These are phyloP conservation scores for Balamuthia mandrillaris DNA, from an alignment of 208 protist species.

Conservation along the genomic window DNA sequence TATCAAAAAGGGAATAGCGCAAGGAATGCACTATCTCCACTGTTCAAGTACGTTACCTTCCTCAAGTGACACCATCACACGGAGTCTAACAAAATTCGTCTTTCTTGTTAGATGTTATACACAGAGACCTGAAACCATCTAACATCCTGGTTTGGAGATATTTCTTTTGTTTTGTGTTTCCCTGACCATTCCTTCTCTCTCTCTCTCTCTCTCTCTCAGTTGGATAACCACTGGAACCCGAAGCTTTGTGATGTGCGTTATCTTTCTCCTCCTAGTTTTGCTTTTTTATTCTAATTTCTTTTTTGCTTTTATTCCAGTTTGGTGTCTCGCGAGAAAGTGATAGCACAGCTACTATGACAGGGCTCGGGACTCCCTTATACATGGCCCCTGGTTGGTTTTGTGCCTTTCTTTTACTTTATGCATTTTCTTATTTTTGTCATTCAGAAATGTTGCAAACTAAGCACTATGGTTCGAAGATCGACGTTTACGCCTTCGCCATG, in stretches of 20 bases:
- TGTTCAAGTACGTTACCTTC: background rate
- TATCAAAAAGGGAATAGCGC: background rate
- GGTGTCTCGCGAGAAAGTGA: background rate
- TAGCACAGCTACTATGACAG: background rate
- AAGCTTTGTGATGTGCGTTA: background rate
- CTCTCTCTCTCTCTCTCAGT: background rate
- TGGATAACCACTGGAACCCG: background rate
- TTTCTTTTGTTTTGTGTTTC: background rate
- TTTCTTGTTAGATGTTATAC: background rate
- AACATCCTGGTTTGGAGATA: background rate
- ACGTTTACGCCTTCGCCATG: background rate
- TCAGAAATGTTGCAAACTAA: background rate
- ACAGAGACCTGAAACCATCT: background rate
- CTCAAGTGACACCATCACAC: background rate
- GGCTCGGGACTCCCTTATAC: background rate
- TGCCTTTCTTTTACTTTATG: too few species aligned
- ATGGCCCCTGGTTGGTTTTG: too few species aligned
- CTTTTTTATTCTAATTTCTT: background rate
- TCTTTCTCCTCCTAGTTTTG: background rate
- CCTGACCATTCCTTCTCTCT: background rate
- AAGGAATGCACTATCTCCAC: slow-evolving; percentile 10
- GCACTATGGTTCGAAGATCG: slow-evolving; percentile 6
- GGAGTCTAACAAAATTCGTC: background rate
- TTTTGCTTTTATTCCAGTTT: background rate
- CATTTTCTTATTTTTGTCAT: too few species aligned